Base-by-base conservation (phyloP, 805 yeast species). In the Yarrowia sp. region DNA sequence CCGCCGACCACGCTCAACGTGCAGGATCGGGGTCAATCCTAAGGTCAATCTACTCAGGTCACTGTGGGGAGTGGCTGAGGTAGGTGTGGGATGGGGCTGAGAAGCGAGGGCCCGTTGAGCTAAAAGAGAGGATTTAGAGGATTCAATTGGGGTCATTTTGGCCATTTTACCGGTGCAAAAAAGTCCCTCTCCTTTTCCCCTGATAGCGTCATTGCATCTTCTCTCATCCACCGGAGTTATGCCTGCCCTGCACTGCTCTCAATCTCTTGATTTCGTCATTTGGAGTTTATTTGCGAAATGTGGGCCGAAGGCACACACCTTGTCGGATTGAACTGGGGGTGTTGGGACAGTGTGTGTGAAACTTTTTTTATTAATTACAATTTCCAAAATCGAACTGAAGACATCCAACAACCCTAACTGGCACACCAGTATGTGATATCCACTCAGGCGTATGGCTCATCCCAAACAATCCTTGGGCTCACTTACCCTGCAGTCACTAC, bases 11-110 rank as follows among this genome's bases (percentile, higher is more conserved):
- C 54, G 54, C 30, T 12, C 40, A 19, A 38, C 36, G 61, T 54
- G 61, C 61, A 54, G 61, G 61, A 54, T 54, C 61, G 22, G 61
- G 46, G 61, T 54, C 61, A 54, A 36, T 35, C n/a, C 35, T 21
- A n/a, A 16, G 33, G 11, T n/a, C n/a, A n/a, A n/a, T n/a, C n/a
- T 54, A 54, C 61, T 38, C 46, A 54, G 58, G 58, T 38, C 43
- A 51, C 21, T 32, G 40, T 26, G 26, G 19, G n/a, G n/a, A n/a
- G n/a, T n/a, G n/a, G n/a, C n/a, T n/a, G n/a, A n/a, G n/a, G n/a
- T n/a, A 26, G 21, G 24, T 26, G 49, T 21, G 33, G 32, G 32
- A 33, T 24, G 38, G 30, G 54, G 54, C 52, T 48, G 35, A 22
- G 12, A 22, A 14, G 26, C 1, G 46, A 4, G 10, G 46, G 30